Conservation (phyloP, 2,329 filamentous ascomycete genomes). For the Fusarium staphyleae region DNA sequence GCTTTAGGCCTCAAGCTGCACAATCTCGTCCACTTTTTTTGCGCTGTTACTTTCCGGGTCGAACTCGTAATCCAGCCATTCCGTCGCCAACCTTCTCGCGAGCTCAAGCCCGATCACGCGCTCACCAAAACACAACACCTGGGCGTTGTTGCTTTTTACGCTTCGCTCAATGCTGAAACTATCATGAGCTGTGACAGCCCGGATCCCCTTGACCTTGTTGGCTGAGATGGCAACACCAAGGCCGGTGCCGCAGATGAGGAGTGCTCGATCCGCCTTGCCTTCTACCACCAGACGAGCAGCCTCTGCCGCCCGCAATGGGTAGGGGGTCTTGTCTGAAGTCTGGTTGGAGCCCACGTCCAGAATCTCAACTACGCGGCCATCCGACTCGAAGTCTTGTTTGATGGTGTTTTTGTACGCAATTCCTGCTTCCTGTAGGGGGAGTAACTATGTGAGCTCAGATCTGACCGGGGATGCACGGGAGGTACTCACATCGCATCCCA, state of each 20-base stretch:
- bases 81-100: slow-evolving; percentile 76
- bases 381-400: slow-evolving; percentile 73
- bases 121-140: slow-evolving; percentile 88
- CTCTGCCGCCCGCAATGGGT: slow-evolving; percentile 78
- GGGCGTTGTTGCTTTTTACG: slow-evolving; percentile 83
- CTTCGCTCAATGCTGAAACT: slow-evolving; percentile 83
- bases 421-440: slow-evolving; percentile 67
- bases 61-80: slow-evolving; percentile 87
- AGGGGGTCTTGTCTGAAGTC: slow-evolving; percentile 76
- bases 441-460: neutral
- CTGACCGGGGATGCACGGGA: too few relatives aligned
- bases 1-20: slow-evolving; percentile 44
- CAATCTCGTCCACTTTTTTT: slow-evolving; percentile 54
- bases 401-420: slow-evolving; percentile 80
- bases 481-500: slow-evolving; percentile 60
- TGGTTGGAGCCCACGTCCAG: slow-evolving; percentile 76
- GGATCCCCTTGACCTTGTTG: slow-evolving; percentile 84
- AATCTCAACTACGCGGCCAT: slow-evolving; percentile 71
- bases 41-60: slow-evolving; percentile 63
- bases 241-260: slow-evolving; percentile 86
- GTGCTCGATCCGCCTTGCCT: slow-evolving; percentile 75
- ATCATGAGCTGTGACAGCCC: slow-evolving; percentile 90
- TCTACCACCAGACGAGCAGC: slow-evolving; percentile 69
- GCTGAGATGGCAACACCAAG: slow-evolving; percentile 88
- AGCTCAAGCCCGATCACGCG: slow-evolving; percentile 82